Evolutionary conservation across 768 basidiomycete genomes (phyloP).

Genomic region (Mycena kentingensis): DNA sequence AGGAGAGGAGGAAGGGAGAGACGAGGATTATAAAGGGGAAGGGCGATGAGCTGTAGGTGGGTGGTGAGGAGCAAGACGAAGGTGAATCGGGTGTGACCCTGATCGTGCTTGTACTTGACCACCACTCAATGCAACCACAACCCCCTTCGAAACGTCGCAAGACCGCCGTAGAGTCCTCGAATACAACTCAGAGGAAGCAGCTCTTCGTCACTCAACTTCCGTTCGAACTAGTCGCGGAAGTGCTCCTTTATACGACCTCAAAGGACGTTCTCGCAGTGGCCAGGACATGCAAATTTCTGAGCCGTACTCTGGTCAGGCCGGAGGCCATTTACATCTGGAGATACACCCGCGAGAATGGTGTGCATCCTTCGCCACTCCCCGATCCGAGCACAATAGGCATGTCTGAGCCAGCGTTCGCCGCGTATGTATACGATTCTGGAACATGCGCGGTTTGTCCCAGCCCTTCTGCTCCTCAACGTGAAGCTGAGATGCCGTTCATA

Average conservation of each 20-base stretch:
- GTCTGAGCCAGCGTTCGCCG: conserved; percentile 60
- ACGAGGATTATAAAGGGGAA: no score
- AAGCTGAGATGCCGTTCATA: conserved; percentile 24
- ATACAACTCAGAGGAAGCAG: neutral
- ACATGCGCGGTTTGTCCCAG: conserved; percentile 50
- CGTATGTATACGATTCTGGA: conserved; percentile 62
- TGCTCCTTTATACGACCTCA: conserved; percentile 54
- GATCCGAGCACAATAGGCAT: conserved; percentile 33
- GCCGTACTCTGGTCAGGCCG: conserved; percentile 47
- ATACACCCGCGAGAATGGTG: conserved; percentile 42
- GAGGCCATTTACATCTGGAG: conserved; percentile 62
- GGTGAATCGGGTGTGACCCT: neutral
- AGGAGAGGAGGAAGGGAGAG: no score
- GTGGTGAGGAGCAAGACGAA: neutral
- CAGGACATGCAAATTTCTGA: conserved; percentile 57
- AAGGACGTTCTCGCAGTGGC: conserved; percentile 61
- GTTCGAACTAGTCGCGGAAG: conserved; percentile 64
- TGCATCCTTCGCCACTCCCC: conserved; percentile 39
- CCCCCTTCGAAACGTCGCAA: neutral
- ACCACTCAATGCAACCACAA: neutral
- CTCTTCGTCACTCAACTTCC: conserved; percentile 43
- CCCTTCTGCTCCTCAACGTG: neutral
- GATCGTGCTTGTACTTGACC: neutral
- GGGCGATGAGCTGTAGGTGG: no score
- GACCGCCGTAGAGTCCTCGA: neutral